Evolutionary conservation across 2,329 filamentous ascomycete genomes (phyloP).

Genomic region (Pseudogymnoascus sp.): DNA sequence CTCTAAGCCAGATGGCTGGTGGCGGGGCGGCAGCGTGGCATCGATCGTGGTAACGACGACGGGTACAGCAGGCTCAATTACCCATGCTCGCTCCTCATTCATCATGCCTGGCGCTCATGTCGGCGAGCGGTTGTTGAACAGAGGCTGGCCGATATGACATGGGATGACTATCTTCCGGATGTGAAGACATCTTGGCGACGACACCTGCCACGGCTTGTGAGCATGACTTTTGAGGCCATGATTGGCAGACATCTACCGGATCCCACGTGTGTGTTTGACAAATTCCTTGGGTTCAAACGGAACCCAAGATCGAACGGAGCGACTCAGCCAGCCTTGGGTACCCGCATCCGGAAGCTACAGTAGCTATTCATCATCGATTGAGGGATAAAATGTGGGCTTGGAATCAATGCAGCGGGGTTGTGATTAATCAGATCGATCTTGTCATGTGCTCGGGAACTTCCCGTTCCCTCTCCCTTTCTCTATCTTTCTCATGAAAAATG

Average conservation of each 20-base stretch:
- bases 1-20: background rate
- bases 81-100: background rate
- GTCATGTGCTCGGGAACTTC: background rate
- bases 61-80: background rate
- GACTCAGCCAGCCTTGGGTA: no score
- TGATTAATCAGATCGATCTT: background rate
- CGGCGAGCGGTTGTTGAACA: background rate
- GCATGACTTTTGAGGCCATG: background rate
- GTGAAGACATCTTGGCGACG: background rate
- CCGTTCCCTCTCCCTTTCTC: background rate
- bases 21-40: background rate
- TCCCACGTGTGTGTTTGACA: background rate
- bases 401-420: background rate
- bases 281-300: background rate
- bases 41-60: background rate
- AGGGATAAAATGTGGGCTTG: background rate
- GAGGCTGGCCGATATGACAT: background rate
- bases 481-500: background rate
- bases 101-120: background rate
- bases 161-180: background rate
- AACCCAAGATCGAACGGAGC: no score
- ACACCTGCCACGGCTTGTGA: background rate
- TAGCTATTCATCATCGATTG: background rate
- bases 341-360: background rate
- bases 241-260: background rate